Conservation (phyloP, 805 yeast species). For the Teunomyces lycoperdinae region DNA sequence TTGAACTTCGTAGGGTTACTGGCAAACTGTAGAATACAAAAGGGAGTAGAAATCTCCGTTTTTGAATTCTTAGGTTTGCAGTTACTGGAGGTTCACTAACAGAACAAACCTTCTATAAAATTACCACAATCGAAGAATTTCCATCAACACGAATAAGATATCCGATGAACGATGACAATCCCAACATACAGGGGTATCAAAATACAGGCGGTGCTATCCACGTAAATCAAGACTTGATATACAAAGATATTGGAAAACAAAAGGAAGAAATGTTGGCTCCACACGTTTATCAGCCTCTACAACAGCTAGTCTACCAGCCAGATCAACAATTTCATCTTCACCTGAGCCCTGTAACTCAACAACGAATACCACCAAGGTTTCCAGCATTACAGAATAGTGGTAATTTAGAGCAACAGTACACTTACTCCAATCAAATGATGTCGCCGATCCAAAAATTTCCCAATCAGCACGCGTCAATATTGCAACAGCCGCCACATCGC, state of each 20-base stretch:
- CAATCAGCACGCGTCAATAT: not conserved
- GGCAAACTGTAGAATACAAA: conserved; percentile 3
- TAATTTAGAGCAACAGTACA: not conserved
- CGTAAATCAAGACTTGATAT: not conserved
- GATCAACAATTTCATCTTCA: not conserved
- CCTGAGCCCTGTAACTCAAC: not conserved
- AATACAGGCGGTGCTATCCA: not conserved
- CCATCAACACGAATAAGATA: not conserved
- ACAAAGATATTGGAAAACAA: not conserved
- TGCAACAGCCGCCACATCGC: not conserved
- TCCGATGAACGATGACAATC: conserved; percentile 3
- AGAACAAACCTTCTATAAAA: not conserved
- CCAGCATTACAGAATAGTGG: not conserved
- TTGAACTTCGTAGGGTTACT: not conserved
- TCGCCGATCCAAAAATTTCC: not conserved
- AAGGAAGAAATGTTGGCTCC: not conserved
- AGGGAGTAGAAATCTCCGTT: not conserved
- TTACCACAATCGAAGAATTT: not conserved
- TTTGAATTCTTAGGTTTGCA: conserved; percentile 1
- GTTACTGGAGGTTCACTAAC: conserved; percentile 1
- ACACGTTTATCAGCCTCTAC: not conserved
- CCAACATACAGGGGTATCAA: not conserved
- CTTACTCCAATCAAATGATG: not conserved
- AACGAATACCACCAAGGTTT: not conserved
- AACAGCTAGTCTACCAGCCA: not conserved